Evolutionary conservation across 2,329 filamentous ascomycete species (phyloP).

Genomic region (Ophiosphaerella herpotricha): DNA sequence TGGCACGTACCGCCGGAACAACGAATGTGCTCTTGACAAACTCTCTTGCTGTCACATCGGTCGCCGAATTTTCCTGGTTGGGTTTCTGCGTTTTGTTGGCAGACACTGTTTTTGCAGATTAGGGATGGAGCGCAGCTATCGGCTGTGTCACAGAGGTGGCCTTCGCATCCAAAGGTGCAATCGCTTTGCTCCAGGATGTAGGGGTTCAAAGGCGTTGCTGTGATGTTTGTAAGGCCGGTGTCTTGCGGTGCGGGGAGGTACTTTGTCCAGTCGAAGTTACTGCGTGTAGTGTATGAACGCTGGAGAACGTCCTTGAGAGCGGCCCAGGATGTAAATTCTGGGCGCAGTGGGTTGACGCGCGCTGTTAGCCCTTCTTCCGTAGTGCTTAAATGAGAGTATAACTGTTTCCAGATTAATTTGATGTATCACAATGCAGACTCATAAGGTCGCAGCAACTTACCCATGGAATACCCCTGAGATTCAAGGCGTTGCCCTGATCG

Average conservation of each 20-base stretch:
- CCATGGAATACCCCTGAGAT: conserved; percentile 44
- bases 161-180: conserved; percentile 39
- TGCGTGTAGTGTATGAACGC: conserved; percentile 29
- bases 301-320: conserved; percentile 27
- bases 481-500: conserved; percentile 43
- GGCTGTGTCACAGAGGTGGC: conserved; percentile 33
- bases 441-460: conserved; percentile 15
- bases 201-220: conserved; percentile 31
- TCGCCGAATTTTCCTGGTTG: conserved; percentile 35
- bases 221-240: conserved; percentile 21
- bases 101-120: conserved; percentile 40
- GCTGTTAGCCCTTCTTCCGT: conserved; percentile 28
- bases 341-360: conserved; percentile 27
- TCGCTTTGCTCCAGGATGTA: conserved; percentile 33
- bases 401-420: conserved; percentile 15
- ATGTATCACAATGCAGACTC: neutral
- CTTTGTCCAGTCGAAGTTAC: conserved; percentile 36
- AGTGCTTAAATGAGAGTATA: conserved; percentile 37
- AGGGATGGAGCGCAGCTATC: conserved; percentile 34
- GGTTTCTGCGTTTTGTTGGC: conserved; percentile 16
- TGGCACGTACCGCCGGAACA: conserved; percentile 29
- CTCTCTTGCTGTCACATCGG: conserved; percentile 32
- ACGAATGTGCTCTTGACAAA: conserved; percentile 32
- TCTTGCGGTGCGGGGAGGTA: conserved; percentile 28
- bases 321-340: conserved; percentile 25